A percentile compares a stretch with the other conserved stretches of the same genome.
These are phyloP conservation scores for Carex pumila DNA, from an alignment of 176 grass and related monocot species.

Conservation along the genomic window DNA sequence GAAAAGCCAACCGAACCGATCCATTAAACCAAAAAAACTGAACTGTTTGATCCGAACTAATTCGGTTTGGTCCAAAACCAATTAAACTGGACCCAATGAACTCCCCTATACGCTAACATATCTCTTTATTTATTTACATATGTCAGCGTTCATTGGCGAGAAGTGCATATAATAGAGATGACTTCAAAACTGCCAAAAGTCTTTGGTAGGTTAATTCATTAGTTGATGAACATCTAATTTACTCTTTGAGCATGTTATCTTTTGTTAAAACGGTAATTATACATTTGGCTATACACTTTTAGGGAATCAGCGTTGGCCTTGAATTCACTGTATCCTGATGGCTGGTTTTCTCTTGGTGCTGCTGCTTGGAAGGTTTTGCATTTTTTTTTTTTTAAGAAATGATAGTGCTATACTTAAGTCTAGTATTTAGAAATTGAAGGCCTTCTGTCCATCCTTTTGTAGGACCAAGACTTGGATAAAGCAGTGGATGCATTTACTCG, in stretches of 20 bases:
- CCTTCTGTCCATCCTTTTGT: slow-evolving; percentile 11
- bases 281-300: neutral
- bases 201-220: slow-evolving; percentile 52
- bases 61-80: too few species aligned
- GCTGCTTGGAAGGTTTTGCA: slow-evolving; percentile 72
- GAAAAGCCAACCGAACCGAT: too few species aligned
- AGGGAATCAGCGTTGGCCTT: slow-evolving; percentile 93
- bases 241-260: slow-evolving; percentile 12
- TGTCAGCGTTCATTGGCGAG: slow-evolving; percentile 74
- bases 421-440: neutral
- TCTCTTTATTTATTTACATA: slow-evolving; percentile 6
- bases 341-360: slow-evolving; percentile 92
- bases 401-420: neutral
- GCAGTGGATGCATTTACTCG: slow-evolving; percentile 89
- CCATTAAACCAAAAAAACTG: too few species aligned
- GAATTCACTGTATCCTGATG: slow-evolving; percentile 90
- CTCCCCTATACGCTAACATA: slow-evolving; percentile 15
- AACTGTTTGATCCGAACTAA: too few species aligned
- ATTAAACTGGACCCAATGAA: too few species aligned
- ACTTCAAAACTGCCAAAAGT: slow-evolving; percentile 65
- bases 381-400: neutral
- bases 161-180: slow-evolving; percentile 77
- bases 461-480: slow-evolving; percentile 86
- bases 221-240: slow-evolving; percentile 12
- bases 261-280: neutral